Conservation (phyloP, 768 basidiomycete species). For the Mycena vulgaris region DNA sequence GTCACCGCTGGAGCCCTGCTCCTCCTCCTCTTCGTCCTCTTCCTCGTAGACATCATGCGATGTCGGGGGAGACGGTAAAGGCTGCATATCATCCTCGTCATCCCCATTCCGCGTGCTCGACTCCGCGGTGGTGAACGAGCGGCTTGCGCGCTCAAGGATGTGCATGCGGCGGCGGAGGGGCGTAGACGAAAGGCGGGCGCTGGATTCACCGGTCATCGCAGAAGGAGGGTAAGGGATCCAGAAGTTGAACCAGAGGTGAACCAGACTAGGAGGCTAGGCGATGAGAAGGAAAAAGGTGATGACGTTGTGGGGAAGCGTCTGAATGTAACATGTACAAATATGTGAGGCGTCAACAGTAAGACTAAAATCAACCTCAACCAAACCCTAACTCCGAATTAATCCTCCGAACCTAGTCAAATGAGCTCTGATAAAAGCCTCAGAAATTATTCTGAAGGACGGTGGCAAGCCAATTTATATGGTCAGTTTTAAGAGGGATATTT, state of each 20-base stretch:
- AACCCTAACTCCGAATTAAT: no score
- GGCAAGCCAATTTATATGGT: no score
- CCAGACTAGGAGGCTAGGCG: not conserved
- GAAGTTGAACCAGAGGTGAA: slow-evolving; percentile 3
- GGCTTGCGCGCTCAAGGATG: slow-evolving; percentile 13
- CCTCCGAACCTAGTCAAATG: no score
- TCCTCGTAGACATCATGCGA: slow-evolving; percentile 22
- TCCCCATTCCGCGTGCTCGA: slow-evolving; percentile 25
- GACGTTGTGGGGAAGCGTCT: no score
- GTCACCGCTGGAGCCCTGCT: not conserved
- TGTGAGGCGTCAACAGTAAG: no score
- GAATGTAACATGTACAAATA: no score
- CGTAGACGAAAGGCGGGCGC: not conserved
- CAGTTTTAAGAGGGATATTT: no score
- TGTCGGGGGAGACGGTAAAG: slow-evolving; percentile 27
- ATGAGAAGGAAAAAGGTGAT: no score
- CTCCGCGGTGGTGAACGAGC: slow-evolving; percentile 11
- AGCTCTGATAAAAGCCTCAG: no score
- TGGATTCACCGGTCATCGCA: slow-evolving; percentile 9
- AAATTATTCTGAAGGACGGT: no score
- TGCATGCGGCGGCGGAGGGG: slow-evolving; percentile 27
- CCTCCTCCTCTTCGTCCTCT: slow-evolving; percentile 12
- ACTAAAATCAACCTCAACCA: no score
- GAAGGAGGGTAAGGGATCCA: not conserved
- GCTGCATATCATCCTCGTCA: not conserved